Conservation (phyloP, 1,284 basidiomycete species). For the Irpex sp. region DNA sequence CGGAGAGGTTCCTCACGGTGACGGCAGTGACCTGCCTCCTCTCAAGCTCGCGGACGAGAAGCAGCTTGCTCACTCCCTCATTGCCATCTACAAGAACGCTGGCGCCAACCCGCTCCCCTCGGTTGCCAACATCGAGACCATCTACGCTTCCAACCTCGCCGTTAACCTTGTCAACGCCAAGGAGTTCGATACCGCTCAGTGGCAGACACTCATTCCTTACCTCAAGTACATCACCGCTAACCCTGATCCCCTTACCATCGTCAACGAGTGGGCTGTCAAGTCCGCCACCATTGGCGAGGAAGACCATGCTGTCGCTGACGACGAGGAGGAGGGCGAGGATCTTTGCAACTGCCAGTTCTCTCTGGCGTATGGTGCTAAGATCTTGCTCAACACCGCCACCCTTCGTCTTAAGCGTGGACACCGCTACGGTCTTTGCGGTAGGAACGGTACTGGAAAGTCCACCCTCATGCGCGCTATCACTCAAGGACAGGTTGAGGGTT, state of each 20-base stretch:
- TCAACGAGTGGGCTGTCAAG: constrained; percentile 86
- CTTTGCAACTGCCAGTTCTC: constrained; percentile 99
- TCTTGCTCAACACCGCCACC: constrained; percentile 92
- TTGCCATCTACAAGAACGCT: constrained; percentile 82
- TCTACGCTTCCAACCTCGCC: constrained; percentile 79
- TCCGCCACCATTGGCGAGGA: constrained; percentile 80
- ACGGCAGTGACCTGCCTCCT: constrained; percentile 88
- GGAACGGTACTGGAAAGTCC: constrained; percentile 98
- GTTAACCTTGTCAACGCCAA: constrained; percentile 86
- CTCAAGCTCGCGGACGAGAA: constrained; percentile 72
- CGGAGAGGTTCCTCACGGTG: constrained; percentile 81
- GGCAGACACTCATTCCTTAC: constrained; percentile 83
- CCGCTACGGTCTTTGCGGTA: constrained; percentile 97
- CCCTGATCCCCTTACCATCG: constrained; percentile 67
- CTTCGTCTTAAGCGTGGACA: constrained; percentile 98
- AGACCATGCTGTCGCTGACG: constrained; percentile 70
- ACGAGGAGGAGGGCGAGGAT: constrained; percentile 97
- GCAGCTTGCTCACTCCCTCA: constrained; percentile 60
- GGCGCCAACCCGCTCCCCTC: constrained; percentile 55
- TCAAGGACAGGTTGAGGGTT: constrained; percentile 95
- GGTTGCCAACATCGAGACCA: constrained; percentile 53
- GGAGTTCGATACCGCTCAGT: constrained; percentile 88
- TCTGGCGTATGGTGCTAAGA: constrained; percentile 98
- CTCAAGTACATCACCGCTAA: constrained; percentile 64
- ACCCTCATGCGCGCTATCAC: constrained; percentile 97